Base-by-base conservation (phyloP, 2,329 filamentous ascomycete genomes). In the Fonsecaea nubica region DNA sequence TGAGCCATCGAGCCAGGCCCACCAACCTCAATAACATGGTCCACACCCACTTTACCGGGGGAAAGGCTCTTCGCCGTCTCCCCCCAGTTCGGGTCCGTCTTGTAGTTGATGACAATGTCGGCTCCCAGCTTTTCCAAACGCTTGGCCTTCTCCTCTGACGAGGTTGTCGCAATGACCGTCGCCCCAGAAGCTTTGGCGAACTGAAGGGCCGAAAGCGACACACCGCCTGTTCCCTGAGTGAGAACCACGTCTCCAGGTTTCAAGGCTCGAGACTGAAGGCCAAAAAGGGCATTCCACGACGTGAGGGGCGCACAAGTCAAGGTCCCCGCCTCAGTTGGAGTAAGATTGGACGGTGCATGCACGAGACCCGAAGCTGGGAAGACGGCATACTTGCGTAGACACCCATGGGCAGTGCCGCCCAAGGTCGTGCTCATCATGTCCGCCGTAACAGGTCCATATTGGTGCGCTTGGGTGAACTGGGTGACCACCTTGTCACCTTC, bases 321-420 rank as follows among this genome's bases (percentile, higher is more conserved):
- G 0, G 87, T 87, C 15, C 84, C 81, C 1, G 84, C 82, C 76
- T 90, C 87, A 38, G 81, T 68, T 60, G 81, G 77, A 69, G 75
- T 81, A 35, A 90, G 80, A 71, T 85, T 85, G 25, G 75, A 76
- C 0, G 92, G 91, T 62, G 85, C 82, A 55, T 79, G 80, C 13
- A 92, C 89, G 4, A 94, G 81, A 1, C 90, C 90, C 30, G 77
- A 84, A 79, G 93, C 88, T 67, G 86, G 83, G 75, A 91, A 92
- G 12, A 87, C 85, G 65, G 81, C 90, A 70, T 90, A 88, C 71
- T 90, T 82, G 52, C 90, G 85, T 32, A 94, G 82, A 0, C 85
- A 85, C 67, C 92, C 92, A 72, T 93, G 86, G 0, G 90, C 60
- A 13, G 82, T 82, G 58, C 90, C 90, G 62, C 92, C 91, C 1